These are phyloP conservation scores for Parvularia atlantis DNA, from an alignment of 78 protist species.

Conservation along the genomic window DNA sequence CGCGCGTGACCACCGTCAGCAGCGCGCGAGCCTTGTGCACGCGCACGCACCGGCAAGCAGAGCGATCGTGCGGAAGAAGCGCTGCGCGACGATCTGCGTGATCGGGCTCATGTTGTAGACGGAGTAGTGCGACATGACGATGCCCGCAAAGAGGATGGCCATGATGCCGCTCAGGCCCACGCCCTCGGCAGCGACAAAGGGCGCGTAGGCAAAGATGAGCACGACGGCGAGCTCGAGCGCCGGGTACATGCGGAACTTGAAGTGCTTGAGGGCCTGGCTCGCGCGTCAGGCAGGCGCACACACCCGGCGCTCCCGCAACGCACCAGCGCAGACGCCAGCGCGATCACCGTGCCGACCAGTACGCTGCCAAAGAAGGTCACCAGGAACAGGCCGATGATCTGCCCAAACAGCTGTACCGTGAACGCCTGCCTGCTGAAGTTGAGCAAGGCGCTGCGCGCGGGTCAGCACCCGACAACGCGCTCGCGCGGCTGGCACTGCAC, in stretches of 20 bases:
- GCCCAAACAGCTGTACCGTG: too few species aligned
- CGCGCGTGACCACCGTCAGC: too few species aligned
- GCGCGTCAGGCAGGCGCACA: too few species aligned
- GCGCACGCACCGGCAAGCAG: conserved; percentile 49
- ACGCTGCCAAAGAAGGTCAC: conserved; percentile 38
- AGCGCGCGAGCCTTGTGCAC: too few species aligned
- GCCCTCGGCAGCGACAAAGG: conserved; percentile 29
- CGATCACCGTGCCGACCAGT: conserved; percentile 30
- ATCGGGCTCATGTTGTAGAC: conserved; percentile 33
- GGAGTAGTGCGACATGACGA: conserved; percentile 46
- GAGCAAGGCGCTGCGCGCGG: too few species aligned
- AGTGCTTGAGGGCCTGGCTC: conserved; percentile 22
- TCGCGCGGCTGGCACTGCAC: too few species aligned
- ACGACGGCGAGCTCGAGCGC: conserved; percentile 6
- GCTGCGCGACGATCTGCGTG: conserved; percentile 14
- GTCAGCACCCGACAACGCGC: too few species aligned
- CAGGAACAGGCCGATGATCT: conserved; percentile 39
- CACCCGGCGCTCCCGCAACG: too few species aligned
- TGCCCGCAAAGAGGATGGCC: conserved; percentile 57
- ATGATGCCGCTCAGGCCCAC: conserved; percentile 30
- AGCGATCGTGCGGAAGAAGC: conserved; percentile 45
- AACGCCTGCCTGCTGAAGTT: too few species aligned
- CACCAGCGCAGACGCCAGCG: conserved; percentile 17
- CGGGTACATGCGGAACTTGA: background rate
- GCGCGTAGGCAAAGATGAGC: background rate